Conservation (phyloP, 1,284 basidiomycete genomes). For the Sparassis latifolia region DNA sequence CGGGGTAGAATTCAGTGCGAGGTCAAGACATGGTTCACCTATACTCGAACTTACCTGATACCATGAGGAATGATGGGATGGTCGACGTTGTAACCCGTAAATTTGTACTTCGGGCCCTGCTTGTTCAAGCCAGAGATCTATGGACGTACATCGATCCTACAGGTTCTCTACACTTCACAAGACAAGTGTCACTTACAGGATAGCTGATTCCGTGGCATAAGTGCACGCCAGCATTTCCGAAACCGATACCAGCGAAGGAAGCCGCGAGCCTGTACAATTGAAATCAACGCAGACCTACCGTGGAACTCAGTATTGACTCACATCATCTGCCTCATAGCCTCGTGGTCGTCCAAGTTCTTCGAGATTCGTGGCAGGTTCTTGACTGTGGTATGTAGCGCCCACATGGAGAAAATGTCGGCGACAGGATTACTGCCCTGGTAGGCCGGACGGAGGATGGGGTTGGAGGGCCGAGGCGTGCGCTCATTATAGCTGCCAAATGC, state of each 20-base stretch:
- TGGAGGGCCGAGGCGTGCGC: constrained; percentile 81
- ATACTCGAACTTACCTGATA: constrained; percentile 46
- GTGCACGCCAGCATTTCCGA: constrained; percentile 93
- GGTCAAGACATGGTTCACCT: neutral
- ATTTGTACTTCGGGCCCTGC: constrained; percentile 82
- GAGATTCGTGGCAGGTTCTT: constrained; percentile 87
- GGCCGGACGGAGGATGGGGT: constrained; percentile 87
- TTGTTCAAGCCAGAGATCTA: constrained; percentile 95
- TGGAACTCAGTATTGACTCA: constrained; percentile 29
- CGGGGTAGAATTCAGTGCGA: neutral
- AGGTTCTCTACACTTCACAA: no score
- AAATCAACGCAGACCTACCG: neutral
- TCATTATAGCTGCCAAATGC: constrained; percentile 64
- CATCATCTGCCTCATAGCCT: constrained; percentile 91
- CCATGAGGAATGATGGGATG: constrained; percentile 93
- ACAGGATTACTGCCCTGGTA: constrained; percentile 97
- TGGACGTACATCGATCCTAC: no score
- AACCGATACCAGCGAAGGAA: constrained; percentile 93
- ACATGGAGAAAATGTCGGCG: constrained; percentile 92
- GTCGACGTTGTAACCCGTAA: constrained; percentile 77
- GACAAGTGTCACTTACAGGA: constrained; percentile 41
- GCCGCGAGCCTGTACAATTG: constrained; percentile 58
- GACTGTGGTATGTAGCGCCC: constrained; percentile 90
- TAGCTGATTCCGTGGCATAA: constrained; percentile 86
- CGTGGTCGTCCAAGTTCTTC: constrained; percentile 71